Evolutionary conservation across 1,284 basidiomycete genomes (phyloP), one percentile per base, ranked within the genome.

Genomic region (Malassezia globosa): DNA sequence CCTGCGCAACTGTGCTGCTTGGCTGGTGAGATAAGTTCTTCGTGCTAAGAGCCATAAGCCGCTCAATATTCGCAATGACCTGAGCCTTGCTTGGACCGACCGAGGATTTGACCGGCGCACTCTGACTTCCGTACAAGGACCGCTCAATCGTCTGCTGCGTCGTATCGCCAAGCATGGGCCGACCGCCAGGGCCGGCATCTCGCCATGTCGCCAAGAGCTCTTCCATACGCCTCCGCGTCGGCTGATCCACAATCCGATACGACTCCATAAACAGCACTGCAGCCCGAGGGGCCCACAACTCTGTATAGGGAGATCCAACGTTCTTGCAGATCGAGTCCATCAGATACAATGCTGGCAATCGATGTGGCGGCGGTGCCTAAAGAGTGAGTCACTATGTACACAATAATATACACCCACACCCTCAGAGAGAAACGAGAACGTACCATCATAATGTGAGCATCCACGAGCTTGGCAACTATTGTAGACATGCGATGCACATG

Each of bases 291-390:
- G 61, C 40, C 64, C 64, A 68, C 16, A 68, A 50, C 25, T 55
- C 50, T 1, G 62, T 64, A 46, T 71, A 71, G 2, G 68, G 68
- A 19, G 54, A 51, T 14, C 68, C 66, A 16, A 69, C 57, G 53
- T 71, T 71, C 49, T 71, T 71, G 51, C 53, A 64, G 50, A 99
- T 89, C 14, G 90, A 90, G 69, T 97, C 94, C 66, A 97, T 78
- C 10, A 96, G 79, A 72, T 97, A 99, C 62, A 96, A 86, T 0
- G 85, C 79, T 0, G 94, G 92, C 4, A 99, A 77, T 72, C 95
- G 92, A 78, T 85, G 83, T 74, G 81, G 82, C 11, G 84, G 81
- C n/a, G 54, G 59, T 3, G 54, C 55, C 50, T 60, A 33, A 7
- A 16, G 22, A 10, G 38, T 40, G 7, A 43, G 53, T 23, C 8